These are phyloP conservation scores for Cynara cardunculus DNA, from an alignment of 129 eudicot species.

Conservation along the genomic window DNA sequence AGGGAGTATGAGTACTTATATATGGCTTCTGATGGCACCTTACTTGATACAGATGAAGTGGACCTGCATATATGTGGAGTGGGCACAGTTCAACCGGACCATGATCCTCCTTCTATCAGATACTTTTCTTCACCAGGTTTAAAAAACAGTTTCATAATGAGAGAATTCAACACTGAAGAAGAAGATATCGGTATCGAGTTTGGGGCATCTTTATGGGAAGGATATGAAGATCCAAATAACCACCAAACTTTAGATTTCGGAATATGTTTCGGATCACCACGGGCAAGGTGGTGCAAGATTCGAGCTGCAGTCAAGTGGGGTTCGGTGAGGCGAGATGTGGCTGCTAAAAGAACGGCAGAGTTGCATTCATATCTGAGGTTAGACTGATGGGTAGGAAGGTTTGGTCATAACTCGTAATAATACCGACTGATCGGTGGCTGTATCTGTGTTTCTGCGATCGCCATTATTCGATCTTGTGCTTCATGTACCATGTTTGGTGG, in stretches of 20 bases:
- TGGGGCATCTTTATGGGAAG: constrained; percentile 28
- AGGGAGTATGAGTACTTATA: no score
- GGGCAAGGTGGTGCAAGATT: constrained; percentile 41
- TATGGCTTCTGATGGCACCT: no score
- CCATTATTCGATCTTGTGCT: not conserved
- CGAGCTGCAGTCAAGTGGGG: constrained; percentile 43
- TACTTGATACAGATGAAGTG: constrained; percentile 19
- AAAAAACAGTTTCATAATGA: constrained; percentile 17
- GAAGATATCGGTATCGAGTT: constrained; percentile 12
- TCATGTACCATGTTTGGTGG: not conserved
- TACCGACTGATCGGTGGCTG: constrained; percentile 10
- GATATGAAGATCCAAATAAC: constrained; percentile 15
- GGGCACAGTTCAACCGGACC: not conserved
- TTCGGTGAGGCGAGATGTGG: constrained; percentile 39
- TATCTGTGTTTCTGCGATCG: constrained; percentile 19
- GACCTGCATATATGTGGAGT: constrained; percentile 23
- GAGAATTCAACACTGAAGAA: not conserved
- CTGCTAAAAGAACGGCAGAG: constrained; percentile 35
- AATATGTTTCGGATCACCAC: constrained; percentile 28
- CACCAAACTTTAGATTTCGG: constrained; percentile 23
- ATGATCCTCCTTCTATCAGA: not conserved
- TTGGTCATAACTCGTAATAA: not conserved
- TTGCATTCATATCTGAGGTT: constrained; percentile 13
- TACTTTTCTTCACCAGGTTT: constrained; percentile 8
- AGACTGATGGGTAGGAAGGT: not conserved